These are phyloP conservation scores for Ustilago bromivora DNA, from an alignment of 1,284 basidiomycete genomes.

Conservation along the genomic window DNA sequence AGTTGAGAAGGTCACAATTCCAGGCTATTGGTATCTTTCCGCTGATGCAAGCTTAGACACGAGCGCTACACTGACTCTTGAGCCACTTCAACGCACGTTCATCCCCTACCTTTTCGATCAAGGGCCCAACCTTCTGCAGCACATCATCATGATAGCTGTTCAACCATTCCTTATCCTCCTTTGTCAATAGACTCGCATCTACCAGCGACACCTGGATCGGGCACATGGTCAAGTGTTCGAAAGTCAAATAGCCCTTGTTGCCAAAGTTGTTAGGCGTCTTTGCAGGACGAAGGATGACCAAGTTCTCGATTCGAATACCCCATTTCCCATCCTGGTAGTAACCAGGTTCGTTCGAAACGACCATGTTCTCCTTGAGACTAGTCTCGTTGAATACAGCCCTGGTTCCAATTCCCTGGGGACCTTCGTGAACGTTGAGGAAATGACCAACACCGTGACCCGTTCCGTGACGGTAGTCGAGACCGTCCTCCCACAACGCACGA, in stretches of 20 bases:
- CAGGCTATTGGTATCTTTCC: not conserved
- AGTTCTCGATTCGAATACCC: slow-evolving; percentile 91
- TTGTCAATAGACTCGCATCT: slow-evolving; percentile 76
- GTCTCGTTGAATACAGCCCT: slow-evolving; percentile 67
- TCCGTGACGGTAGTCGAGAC: slow-evolving; percentile 76
- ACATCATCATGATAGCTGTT: slow-evolving; percentile 87
- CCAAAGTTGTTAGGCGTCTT: slow-evolving; percentile 85
- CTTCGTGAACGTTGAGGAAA: slow-evolving; percentile 68
- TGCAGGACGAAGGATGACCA: slow-evolving; percentile 60
- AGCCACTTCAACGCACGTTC: slow-evolving; percentile 82
- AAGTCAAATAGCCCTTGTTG: slow-evolving; percentile 69
- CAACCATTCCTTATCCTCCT: slow-evolving; percentile 82
- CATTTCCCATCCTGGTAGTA: slow-evolving; percentile 92
- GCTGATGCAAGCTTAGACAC: slow-evolving; percentile 13
- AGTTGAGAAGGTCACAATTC: not conserved
- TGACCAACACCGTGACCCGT: slow-evolving; percentile 66
- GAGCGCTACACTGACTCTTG: slow-evolving; percentile 74
- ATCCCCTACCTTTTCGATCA: slow-evolving; percentile 77
- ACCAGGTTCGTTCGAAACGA: slow-evolving; percentile 77
- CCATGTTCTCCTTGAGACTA: slow-evolving; percentile 66
- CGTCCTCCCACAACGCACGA: slow-evolving; percentile 88
- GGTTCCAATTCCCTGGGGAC: slow-evolving; percentile 68
- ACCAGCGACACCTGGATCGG: slow-evolving; percentile 90
- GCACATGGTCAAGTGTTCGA: slow-evolving; percentile 66
- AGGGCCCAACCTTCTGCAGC: slow-evolving; percentile 80